A percentile compares a stretch with the other conserved stretches of the same genome.
These are phyloP conservation scores for Scenedesmus sp. DNA, from an alignment of 163 green algal genomes.

Conservation along the genomic window DNA sequence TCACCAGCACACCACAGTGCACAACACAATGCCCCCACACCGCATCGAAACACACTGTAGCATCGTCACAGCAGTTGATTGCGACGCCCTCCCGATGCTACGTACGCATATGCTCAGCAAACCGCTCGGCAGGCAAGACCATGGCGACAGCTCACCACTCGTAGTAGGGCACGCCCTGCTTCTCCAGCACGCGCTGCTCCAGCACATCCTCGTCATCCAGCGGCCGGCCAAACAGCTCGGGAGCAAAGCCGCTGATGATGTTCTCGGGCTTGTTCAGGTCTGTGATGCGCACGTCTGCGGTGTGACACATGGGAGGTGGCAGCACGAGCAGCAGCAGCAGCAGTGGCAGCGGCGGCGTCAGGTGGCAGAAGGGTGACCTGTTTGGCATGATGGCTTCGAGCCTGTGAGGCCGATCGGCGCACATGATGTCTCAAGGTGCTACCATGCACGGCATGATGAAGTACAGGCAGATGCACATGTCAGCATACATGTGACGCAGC, in stretches of 20 bases:
- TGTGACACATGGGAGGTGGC: not conserved
- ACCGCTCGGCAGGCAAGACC: too few relatives aligned
- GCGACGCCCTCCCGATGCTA: too few relatives aligned
- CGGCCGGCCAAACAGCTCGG: slow-evolving; percentile 88
- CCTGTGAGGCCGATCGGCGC: too few relatives aligned
- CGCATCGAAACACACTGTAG: too few relatives aligned
- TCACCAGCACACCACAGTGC: too few relatives aligned
- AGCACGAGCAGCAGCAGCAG: not conserved
- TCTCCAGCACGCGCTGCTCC: slow-evolving; percentile 47
- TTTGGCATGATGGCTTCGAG: slow-evolving; percentile 55
- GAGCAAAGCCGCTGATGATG: slow-evolving; percentile 92
- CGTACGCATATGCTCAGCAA: too few relatives aligned
- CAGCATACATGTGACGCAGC: too few relatives aligned
- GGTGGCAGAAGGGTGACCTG: not conserved
- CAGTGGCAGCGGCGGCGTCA: too few relatives aligned
- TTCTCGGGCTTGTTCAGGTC: slow-evolving; percentile 83
- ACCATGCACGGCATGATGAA: too few relatives aligned
- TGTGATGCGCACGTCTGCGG: slow-evolving; percentile 63
- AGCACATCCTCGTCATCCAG: slow-evolving; percentile 86
- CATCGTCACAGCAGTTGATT: not conserved
- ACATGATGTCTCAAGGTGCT: too few relatives aligned
- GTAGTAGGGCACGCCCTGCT: slow-evolving; percentile 77
- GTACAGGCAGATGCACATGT: slow-evolving; percentile 77
- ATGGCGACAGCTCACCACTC: slow-evolving; percentile 61
- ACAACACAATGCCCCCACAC: too few relatives aligned